Base-by-base conservation (phyloP, 1,284 basidiomycete genomes). In the Porodaedalea pini region DNA sequence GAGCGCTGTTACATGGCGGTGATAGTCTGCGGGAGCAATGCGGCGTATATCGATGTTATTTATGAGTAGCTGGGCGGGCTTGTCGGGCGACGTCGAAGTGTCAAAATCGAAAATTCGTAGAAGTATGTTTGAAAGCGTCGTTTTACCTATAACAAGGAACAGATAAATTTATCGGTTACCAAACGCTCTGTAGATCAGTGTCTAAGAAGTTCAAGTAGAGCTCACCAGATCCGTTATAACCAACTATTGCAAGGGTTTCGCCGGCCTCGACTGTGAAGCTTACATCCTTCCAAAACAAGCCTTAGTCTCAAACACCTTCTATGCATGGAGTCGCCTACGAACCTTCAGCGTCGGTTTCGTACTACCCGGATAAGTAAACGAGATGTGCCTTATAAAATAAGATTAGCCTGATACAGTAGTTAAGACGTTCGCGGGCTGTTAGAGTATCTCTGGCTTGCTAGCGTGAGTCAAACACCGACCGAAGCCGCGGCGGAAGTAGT, bases 171-270 rank as follows among this genome's bases (percentile, higher is more conserved):
- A 51, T 37, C 48, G 19, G 3, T 39, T 17, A 5, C 17, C 8
- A 37, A 56, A 56, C 15, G 25, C 54, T n/a, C n/a, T n/a, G n/a
- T n/a, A 51, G 34, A 29, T 32, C 17, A 43, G 29, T 36, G 25
- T 17, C 10, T 11, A 0, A 21, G 45, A 15, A 25, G 15, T 13
- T 25, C 13, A n/a, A 29, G 39, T 4, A n/a, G 11, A 5, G 70
- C 78, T 67, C 69, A 82, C 87, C 87, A 64, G 87, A 90, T 60
- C 88, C 87, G 70, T 90, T 90, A 67, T 82, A 85, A 11, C 90
- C 90, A 25, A 94, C 91, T 58, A 94, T 83, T 7, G 91, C 91
- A 49, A 93, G 78, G 23, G 78, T 85, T 71, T 91, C 87, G 11
- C 90, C 90, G 10, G 88, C 74, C 57, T 81, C 73, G 43, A 94